phyloP scores from a whole-genome alignment of 108 stramenopile species.

The Conticribra weissflogii region DNA sequence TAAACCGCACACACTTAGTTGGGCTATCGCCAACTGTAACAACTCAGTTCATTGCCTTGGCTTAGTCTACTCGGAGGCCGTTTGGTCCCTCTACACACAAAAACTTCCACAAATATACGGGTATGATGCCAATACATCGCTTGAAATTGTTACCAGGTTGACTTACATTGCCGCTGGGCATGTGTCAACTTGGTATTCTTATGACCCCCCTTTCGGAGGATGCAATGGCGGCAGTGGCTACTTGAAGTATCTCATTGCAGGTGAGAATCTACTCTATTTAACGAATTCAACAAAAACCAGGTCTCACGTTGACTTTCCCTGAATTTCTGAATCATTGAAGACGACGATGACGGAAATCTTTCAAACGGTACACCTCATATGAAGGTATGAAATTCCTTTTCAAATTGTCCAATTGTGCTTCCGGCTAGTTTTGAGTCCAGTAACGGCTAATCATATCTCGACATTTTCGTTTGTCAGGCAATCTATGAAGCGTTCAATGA shows the following conservation, averaged over 20 bases:
- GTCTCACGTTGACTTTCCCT: background rate
- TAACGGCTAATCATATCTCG: too few species aligned
- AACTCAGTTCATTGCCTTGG: background rate
- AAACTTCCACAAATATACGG: conserved; percentile 5
- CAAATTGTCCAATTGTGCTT: too few species aligned
- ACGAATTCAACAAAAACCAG: too few species aligned
- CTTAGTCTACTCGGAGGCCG: conserved; percentile 23
- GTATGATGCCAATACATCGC: conserved; percentile 24
- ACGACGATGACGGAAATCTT: conserved; percentile 28
- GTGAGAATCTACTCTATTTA: too few species aligned
- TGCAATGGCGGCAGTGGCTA: background rate
- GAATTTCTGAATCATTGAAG: too few species aligned
- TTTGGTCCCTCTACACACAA: conserved; percentile 23
- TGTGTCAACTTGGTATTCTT: conserved; percentile 24
- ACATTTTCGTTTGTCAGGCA: too few species aligned
- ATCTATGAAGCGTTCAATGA: conserved; percentile 14
- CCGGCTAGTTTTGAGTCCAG: too few species aligned
- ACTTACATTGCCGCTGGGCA: conserved; percentile 18
- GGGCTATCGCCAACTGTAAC: conserved; percentile 15
- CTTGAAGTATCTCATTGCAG: background rate
- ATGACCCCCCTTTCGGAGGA: conserved; percentile 16
- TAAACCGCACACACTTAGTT: conserved; percentile 9
- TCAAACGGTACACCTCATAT: conserved; percentile 36
- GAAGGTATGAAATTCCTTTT: too few species aligned
- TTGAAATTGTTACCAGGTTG: conserved; percentile 18